Base-by-base conservation (phyloP, 805 yeast genomes). In the Suhomyces kilbournensis region DNA sequence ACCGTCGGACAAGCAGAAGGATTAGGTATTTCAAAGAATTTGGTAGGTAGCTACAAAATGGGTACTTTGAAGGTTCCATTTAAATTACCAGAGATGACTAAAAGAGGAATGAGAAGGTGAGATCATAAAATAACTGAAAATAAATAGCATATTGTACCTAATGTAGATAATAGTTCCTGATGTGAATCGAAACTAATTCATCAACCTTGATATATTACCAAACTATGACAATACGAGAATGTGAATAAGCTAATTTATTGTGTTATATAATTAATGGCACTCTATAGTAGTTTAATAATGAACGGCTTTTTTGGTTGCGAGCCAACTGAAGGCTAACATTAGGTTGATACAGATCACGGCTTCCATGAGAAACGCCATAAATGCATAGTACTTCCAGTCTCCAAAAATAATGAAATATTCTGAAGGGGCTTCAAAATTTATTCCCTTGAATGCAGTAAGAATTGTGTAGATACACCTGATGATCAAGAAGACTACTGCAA, bases 51-150 rank as follows among this genome's bases (percentile, higher is more conserved):
- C 38, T 86, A 87, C 70, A 90, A 90, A 69, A 76, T 93, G 59
- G 98, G 97, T 2, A 71, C 82, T 15, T 79, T 94, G 69, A 85
- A 81, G 67, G 96, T 91, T 30, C 99, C 99, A 39, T 88, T 94
- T 72, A 85, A 83, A 66, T 75, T 90, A 48, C 99, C 99, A 7
- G 93, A 88, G 60, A 78, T 88, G 79, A 80, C 85, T 9, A 83
- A 85, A 74, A 78, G 88, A 63, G 84, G 48, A 5, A 34, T 30
- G 22, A 46, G 48, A 42, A 42, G 30, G 45, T 42, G 6, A 42
- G n/a, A 14, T 42, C 22, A 23, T 19, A 12, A 19, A 6, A 38
- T 38, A 19, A 38, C 23, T 38, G 22, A 38, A 38, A 8, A 38
- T 19, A 38, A 38, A 38, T 17, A 17, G 42, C 42, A 38, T 38